phyloP scores from a whole-genome alignment of 139 green algal genomes.

The Haematococcus sp. region DNA sequence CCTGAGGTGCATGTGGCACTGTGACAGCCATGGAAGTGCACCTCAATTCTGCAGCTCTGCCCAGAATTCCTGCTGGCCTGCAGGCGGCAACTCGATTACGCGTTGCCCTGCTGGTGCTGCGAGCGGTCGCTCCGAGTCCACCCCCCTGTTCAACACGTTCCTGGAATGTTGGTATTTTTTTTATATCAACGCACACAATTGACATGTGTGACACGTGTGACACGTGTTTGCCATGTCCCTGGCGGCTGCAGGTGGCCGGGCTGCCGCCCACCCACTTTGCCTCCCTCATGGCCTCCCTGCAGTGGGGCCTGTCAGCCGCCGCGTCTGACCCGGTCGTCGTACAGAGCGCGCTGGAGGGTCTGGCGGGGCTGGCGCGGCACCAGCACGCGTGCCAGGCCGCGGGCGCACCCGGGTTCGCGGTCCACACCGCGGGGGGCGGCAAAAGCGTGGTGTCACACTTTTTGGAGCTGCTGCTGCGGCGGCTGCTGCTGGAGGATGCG shows the following conservation, averaged over 20 bases:
- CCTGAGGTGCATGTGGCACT: too few species aligned
- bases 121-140: too few species aligned
- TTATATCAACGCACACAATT: too few species aligned
- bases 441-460: conserved; percentile 1
- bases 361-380: conserved; percentile 10
- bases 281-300: conserved; percentile 14
- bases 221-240: too few species aligned
- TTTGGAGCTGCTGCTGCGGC: conserved; percentile 25
- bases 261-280: conserved; percentile 13
- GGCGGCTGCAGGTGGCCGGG: background rate
- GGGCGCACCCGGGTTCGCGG: conserved; percentile 3
- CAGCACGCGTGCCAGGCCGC: conserved; percentile 1
- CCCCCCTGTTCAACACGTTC: too few species aligned
- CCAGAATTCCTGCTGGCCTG: too few species aligned
- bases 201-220: too few species aligned
- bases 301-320: conserved; percentile 17
- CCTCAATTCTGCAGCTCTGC: too few species aligned
- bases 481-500: conserved; percentile 17
- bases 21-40: too few species aligned
- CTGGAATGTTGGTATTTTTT: too few species aligned
- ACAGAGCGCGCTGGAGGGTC: conserved; percentile 6
- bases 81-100: too few species aligned
- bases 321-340: conserved; percentile 5
- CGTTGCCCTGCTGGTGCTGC: too few species aligned
- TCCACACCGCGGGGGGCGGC: background rate